Percentiles rank a stretch among this genome's conserved stretches.
phyloP scores from a whole-genome alignment of 169 alveolate species.

The Eimeria necatrix region DNA sequence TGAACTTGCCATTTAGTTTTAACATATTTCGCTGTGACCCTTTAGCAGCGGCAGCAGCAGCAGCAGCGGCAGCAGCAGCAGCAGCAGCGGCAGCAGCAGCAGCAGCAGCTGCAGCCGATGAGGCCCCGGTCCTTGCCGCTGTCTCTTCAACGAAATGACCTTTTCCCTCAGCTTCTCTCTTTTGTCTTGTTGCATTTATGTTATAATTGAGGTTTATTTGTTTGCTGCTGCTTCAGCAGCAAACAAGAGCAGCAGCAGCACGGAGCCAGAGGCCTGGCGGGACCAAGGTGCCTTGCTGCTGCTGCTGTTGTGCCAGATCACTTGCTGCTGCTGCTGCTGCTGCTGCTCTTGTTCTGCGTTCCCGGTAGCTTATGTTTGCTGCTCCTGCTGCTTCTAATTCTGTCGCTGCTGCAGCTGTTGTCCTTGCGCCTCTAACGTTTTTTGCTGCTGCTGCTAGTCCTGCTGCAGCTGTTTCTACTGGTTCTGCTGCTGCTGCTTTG shows the following conservation, averaged over 20 bases:
- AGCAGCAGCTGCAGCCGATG: too few species aligned
- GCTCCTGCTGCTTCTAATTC: neutral
- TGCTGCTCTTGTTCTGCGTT: too few species aligned
- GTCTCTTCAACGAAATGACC: neutral
- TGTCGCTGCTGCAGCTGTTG: too few species aligned
- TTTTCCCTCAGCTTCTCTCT: neutral
- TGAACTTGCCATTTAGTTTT: too few species aligned
- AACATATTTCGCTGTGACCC: neutral
- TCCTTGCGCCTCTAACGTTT: too few species aligned
- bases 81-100: neutral
- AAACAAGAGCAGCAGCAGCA: neutral
- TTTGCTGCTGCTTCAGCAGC: neutral
- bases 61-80: neutral
- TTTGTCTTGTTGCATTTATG: neutral
- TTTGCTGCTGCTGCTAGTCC: too few species aligned
- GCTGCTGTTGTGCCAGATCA: too few species aligned
- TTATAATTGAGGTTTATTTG: neutral
- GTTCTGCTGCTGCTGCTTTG: too few species aligned
- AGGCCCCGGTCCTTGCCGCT: neutral
- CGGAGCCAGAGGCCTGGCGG: neutral
- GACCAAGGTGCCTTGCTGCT: too few species aligned
- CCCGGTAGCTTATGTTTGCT: too few species aligned
- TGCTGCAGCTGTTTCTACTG: too few species aligned
- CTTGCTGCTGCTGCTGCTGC: neutral
- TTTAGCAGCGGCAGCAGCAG: neutral